A percentile compares a stretch with the other conserved stretches of the same genome.
phyloP scores from a whole-genome alignment of 192 early-diverging fungal species.

The Backusella morwellensis region DNA sequence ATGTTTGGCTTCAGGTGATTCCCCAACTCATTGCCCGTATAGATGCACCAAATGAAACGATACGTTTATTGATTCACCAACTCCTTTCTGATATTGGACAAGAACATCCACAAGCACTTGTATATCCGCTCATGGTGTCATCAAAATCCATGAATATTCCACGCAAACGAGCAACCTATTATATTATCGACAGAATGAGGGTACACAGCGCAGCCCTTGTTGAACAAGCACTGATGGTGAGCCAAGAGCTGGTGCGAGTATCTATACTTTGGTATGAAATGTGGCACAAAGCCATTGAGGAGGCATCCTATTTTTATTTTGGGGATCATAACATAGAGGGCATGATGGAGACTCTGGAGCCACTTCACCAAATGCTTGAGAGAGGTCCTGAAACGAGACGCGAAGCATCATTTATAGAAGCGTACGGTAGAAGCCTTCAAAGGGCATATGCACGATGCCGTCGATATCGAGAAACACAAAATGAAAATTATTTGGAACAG shows the following conservation, averaged over 20 bases:
- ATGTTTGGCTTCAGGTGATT: slow-evolving; percentile 97
- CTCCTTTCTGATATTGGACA: slow-evolving; percentile 90
- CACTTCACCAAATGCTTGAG: slow-evolving; percentile 83
- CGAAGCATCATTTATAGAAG: slow-evolving; percentile 89
- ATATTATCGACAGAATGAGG: slow-evolving; percentile 90
- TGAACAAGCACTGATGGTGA: slow-evolving; percentile 91
- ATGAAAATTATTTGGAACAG: slow-evolving; percentile 81
- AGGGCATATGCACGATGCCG: slow-evolving; percentile 83
- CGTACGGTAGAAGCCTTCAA: slow-evolving; percentile 79
- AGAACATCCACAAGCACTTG: slow-evolving; percentile 92
- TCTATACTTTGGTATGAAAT: slow-evolving; percentile 96
- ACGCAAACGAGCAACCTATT: slow-evolving; percentile 75
- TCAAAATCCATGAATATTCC: slow-evolving; percentile 81
- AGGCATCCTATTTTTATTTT: slow-evolving; percentile 80
- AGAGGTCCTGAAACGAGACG: slow-evolving; percentile 84
- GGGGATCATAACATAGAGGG: slow-evolving; percentile 76
- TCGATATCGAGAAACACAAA: slow-evolving; percentile 70
- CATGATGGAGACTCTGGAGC: slow-evolving; percentile 82
- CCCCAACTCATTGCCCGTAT: slow-evolving; percentile 96
- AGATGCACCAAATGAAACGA: slow-evolving; percentile 71
- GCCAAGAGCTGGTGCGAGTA: slow-evolving; percentile 95
- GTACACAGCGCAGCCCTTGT: slow-evolving; percentile 80
- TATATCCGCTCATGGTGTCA: slow-evolving; percentile 95
- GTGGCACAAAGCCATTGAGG: slow-evolving; percentile 94
- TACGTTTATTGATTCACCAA: slow-evolving; percentile 83